A percentile compares a stretch with the other conserved stretches of the same genome.
Conservation (phyloP, 108 stramenopile genomes). For the Nannochloropsis gaditana region DNA sequence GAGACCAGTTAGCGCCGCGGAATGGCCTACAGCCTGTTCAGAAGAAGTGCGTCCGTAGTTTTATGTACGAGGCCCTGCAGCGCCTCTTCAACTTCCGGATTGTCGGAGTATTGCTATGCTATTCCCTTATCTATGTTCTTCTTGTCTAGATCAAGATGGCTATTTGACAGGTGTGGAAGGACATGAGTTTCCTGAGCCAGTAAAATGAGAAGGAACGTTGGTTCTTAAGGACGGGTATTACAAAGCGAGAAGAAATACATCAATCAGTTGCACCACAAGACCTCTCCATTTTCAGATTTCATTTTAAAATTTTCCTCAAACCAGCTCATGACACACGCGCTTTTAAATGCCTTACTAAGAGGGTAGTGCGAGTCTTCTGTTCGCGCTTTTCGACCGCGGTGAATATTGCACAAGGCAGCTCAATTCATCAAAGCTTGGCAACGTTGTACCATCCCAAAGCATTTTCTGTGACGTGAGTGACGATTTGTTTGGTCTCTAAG, state of each 20-base stretch:
- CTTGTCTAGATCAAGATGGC: too few species aligned
- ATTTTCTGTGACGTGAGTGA: not conserved
- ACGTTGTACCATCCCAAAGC: conserved; percentile 21
- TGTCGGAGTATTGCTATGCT: not conserved
- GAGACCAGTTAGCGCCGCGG: not conserved
- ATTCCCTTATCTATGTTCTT: not conserved
- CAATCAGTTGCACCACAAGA: too few species aligned
- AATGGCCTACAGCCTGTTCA: not conserved
- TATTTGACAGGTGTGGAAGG: too few species aligned
- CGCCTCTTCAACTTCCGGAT: not conserved
- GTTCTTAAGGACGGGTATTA: too few species aligned
- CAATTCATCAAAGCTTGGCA: not conserved
- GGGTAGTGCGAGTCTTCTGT: too few species aligned
- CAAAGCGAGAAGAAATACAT: too few species aligned
- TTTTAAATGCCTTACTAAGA: too few species aligned
- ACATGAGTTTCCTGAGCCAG: too few species aligned
- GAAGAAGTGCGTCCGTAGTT: not conserved
- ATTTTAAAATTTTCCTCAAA: not conserved
- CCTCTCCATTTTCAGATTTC: not conserved
- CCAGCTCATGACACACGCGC: too few species aligned
- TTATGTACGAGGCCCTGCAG: not conserved
- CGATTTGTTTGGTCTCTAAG: conserved; percentile 69
- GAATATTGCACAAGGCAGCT: not conserved
- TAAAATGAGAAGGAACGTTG: too few species aligned
- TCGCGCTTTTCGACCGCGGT: not conserved